These are phyloP conservation scores for Ensete ventricosum DNA, from an alignment of 176 grass and related monocot species.

Conservation along the genomic window DNA sequence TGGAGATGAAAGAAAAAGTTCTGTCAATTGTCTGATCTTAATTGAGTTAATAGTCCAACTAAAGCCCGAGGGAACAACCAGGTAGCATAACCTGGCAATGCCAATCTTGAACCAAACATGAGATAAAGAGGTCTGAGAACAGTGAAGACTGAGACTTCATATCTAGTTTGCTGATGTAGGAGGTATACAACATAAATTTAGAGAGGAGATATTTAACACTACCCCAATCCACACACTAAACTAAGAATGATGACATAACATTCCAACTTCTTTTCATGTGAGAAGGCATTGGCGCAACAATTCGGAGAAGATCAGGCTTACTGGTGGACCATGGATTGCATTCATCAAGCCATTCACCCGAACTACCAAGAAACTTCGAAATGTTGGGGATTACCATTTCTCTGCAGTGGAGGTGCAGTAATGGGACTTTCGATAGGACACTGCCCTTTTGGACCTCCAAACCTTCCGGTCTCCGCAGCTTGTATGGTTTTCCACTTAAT, in stretches of 20 bases:
- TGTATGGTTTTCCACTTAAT: constrained; percentile 50
- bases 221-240: constrained; percentile 12
- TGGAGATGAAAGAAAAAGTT: too few species aligned
- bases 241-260: constrained; percentile 68
- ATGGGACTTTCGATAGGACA: constrained; percentile 66
- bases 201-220: too few species aligned
- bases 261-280: constrained; percentile 95
- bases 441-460: constrained; percentile 77
- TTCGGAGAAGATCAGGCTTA: constrained; percentile 52
- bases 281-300: constrained; percentile 42
- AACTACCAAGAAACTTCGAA: constrained; percentile 43
- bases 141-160: too few species aligned
- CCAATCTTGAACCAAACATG: too few species aligned
- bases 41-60: too few species aligned
- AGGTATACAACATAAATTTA: too few species aligned
- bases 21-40: too few species aligned
- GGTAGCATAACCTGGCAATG: too few species aligned
- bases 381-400: constrained; percentile 86
- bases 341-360: constrained; percentile 41
- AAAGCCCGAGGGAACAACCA: too few species aligned
- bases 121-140: too few species aligned
- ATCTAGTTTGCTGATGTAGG: too few species aligned
- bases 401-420: constrained; percentile 80
- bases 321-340: constrained; percentile 36
- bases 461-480: constrained; percentile 55